These are phyloP conservation scores for Ormosia semicastrata DNA, from an alignment of 306 rosid species.

Conservation along the genomic window DNA sequence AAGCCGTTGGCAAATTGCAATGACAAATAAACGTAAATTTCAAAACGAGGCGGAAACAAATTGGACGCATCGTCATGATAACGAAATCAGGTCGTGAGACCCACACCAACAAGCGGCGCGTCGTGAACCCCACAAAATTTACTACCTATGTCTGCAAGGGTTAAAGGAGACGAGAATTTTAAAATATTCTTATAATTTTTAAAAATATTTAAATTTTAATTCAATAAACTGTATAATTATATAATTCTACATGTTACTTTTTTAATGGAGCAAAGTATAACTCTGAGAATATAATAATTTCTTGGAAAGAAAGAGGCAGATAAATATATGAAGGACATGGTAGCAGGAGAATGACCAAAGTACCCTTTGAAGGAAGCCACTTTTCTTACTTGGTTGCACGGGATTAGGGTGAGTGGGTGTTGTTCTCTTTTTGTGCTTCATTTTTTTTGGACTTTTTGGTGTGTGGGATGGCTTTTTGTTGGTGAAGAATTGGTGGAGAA, in stretches of 20 bases:
- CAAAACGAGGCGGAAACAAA: constrained; percentile 12
- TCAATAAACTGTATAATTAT: too few relatives aligned
- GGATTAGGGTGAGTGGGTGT: constrained; percentile 21
- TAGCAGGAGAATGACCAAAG: not conserved
- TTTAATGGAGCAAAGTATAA: too few relatives aligned
- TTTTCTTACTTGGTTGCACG: constrained; percentile 31
- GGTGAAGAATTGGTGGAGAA: not conserved
- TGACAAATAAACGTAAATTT: constrained; percentile 18
- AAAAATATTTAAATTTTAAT: too few relatives aligned
- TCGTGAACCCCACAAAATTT: constrained; percentile 17
- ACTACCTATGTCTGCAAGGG: not conserved
- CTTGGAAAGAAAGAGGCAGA: not conserved
- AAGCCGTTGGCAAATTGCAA: constrained; percentile 18
- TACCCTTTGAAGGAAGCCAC: not conserved
- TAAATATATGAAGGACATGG: not conserved
- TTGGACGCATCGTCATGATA: not conserved
- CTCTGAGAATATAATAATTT: too few relatives aligned
- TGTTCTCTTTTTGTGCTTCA: not conserved
- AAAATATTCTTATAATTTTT: too few relatives aligned
- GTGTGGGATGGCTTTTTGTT: constrained; percentile 22
- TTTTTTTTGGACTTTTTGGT: constrained; percentile 27
- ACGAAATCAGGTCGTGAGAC: constrained; percentile 11
- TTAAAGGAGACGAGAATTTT: not conserved
- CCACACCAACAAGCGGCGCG: constrained; percentile 28
- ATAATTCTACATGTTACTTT: too few relatives aligned